These are phyloP conservation scores for Colletotrichum neosansevieriae DNA, from an alignment of 2,329 filamentous ascomycete species.

Conservation along the genomic window DNA sequence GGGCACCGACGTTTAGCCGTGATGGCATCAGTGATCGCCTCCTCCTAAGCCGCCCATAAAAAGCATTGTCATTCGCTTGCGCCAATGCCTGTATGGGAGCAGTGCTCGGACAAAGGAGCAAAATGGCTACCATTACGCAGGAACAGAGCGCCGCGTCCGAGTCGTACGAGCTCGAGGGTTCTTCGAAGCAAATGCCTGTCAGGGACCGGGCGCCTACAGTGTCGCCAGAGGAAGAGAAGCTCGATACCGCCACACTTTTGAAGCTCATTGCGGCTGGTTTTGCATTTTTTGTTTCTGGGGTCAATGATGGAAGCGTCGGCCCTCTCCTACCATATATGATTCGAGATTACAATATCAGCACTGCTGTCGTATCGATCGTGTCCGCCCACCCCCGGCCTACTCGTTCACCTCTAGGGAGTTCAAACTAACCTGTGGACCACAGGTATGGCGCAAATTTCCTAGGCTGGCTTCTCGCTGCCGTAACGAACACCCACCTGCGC, in stretches of 20 bases:
- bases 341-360: constrained; percentile 65
- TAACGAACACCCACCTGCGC: constrained; percentile 66
- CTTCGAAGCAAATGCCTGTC: neutral
- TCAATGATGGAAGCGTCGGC: constrained; percentile 74
- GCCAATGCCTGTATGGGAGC: too few species aligned
- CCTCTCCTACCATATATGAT: constrained; percentile 73
- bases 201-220: neutral
- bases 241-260: constrained; percentile 48
- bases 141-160: constrained; percentile 1
- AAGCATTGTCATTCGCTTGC: neutral
- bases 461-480: constrained; percentile 70
- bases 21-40: too few species aligned
- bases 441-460: constrained; percentile 69
- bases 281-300: constrained; percentile 74
- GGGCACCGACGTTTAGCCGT: constrained; percentile 3
- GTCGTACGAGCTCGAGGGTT: constrained; percentile 13
- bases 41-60: neutral
- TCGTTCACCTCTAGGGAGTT: too few species aligned
- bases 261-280: constrained; percentile 68
- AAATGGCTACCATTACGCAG: constrained; percentile 25
- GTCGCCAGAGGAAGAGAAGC: neutral
- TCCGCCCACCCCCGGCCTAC: constrained; percentile 45
- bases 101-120: neutral
- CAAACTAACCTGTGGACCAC: neutral
- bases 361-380: constrained; percentile 63